Evolutionary conservation across 768 basidiomycete species (phyloP).

Genomic region (Lentinula lateritia): DNA sequence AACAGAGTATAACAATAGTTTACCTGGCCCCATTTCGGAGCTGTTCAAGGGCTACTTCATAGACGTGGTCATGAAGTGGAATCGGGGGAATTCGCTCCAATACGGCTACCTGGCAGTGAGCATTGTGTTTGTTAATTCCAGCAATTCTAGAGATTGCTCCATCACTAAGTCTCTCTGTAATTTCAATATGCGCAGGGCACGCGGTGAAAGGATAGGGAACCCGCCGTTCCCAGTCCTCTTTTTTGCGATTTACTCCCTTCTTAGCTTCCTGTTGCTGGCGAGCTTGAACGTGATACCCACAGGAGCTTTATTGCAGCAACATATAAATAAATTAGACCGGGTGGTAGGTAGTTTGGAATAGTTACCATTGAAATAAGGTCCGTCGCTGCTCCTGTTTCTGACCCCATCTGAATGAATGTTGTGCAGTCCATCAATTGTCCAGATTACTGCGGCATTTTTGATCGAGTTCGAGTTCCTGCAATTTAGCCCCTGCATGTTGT

Average conservation of each 20-base stretch:
- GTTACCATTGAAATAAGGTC: no score
- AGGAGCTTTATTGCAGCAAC: background rate
- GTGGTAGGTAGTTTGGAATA: no score
- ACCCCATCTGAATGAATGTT: no score
- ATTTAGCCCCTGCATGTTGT: no score
- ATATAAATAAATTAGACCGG: no score
- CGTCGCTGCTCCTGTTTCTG: no score
- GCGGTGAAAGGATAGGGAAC: slow-evolving; percentile 20
- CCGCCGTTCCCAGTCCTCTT: background rate
- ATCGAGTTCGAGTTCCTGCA: no score
- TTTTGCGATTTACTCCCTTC: background rate
- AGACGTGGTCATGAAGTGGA: slow-evolving; percentile 22
- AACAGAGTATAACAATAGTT: background rate
- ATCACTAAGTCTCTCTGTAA: slow-evolving; percentile 14
- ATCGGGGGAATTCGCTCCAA: slow-evolving; percentile 18
- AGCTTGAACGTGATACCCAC: background rate
- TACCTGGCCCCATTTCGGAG: slow-evolving; percentile 13
- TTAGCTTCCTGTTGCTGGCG: background rate
- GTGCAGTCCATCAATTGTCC: no score
- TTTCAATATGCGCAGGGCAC: slow-evolving; percentile 29
- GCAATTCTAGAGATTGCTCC: slow-evolving; percentile 16
- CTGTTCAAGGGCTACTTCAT: slow-evolving; percentile 16
- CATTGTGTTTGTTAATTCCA: slow-evolving; percentile 23
- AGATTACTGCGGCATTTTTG: no score
- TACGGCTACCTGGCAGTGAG: slow-evolving; percentile 14